These are phyloP conservation scores for Lupinus albus DNA, from an alignment of 306 rosid genomes.

Conservation along the genomic window DNA sequence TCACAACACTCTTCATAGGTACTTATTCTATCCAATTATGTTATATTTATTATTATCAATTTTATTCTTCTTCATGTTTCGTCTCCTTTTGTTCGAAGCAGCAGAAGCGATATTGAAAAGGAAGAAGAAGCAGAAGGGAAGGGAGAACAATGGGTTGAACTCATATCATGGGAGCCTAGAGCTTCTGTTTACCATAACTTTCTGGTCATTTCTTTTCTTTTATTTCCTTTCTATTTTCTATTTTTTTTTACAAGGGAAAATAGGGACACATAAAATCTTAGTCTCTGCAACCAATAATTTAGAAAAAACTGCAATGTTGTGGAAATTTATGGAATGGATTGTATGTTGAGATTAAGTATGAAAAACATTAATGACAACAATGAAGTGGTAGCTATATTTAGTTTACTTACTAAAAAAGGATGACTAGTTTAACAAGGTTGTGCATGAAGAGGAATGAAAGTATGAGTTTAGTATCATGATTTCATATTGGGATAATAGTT, in stretches of 20 bases:
- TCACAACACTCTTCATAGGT: slow-evolving; percentile 55
- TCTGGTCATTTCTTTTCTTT: slow-evolving; percentile 53
- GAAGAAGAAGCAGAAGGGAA: slow-evolving; percentile 43
- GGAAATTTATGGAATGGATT: neutral
- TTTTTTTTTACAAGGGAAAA: too few relatives aligned
- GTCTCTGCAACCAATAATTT: too few relatives aligned
- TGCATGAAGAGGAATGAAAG: slow-evolving; percentile 8
- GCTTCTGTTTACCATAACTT: slow-evolving; percentile 91
- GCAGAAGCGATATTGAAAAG: slow-evolving; percentile 45
- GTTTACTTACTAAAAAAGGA: too few relatives aligned
- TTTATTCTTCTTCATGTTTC: neutral
- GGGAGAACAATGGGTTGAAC: slow-evolving; percentile 84
- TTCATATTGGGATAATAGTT: slow-evolving; percentile 4
- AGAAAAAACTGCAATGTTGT: too few relatives aligned
- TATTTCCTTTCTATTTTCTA: neutral
- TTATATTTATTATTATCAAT: neutral
- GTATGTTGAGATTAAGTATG: neutral
- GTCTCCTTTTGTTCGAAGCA: neutral
- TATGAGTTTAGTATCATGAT: slow-evolving; percentile 25
- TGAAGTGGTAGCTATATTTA: too few relatives aligned
- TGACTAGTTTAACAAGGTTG: slow-evolving; percentile 19
- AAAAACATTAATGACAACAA: too few relatives aligned
- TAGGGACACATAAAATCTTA: too few relatives aligned
- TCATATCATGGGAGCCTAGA: slow-evolving; percentile 97
- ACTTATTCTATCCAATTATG: neutral